Evolutionary conservation across 139 green algal species (phyloP).

Genomic region (Chlorella sp.): DNA sequence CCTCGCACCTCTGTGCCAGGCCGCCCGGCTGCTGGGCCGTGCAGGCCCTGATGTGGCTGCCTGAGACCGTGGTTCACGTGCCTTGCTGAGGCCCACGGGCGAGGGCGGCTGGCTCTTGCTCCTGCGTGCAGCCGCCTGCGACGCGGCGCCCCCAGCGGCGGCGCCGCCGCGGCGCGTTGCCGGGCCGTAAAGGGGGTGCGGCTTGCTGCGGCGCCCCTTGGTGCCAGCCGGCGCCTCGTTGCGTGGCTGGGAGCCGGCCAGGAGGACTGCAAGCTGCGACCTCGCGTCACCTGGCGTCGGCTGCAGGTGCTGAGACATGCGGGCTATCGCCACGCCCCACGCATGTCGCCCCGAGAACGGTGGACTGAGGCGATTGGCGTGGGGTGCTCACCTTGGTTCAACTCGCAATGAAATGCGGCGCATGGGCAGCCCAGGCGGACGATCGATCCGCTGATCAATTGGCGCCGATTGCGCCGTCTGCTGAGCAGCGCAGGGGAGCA

Average conservation of each 20-base stretch:
- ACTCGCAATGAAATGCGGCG: too few species aligned
- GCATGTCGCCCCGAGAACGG: too few species aligned
- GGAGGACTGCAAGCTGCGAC: neutral
- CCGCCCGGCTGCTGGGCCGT: neutral
- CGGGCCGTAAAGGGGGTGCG: slow-evolving; percentile 20
- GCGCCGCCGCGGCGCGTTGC: neutral
- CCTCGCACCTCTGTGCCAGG: neutral
- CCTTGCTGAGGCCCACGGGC: slow-evolving; percentile 5
- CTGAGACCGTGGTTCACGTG: neutral
- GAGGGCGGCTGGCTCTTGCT: slow-evolving; percentile 14
- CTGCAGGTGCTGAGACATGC: neutral
- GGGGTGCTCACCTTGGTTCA: too few species aligned
- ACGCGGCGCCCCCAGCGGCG: neutral
- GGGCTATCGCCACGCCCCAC: too few species aligned
- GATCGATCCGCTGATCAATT: too few species aligned
- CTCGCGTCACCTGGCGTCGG: neutral
- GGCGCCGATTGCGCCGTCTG: too few species aligned
- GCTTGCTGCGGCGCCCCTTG: neutral
- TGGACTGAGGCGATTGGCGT: too few species aligned
- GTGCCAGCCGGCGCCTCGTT: neutral
- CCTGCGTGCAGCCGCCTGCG: too few species aligned
- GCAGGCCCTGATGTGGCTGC: neutral
- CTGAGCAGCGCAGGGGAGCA: too few species aligned
- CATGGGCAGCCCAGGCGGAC: too few species aligned
- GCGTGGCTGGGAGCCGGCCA: neutral